Base-by-base conservation (phyloP, 2,329 filamentous ascomycete genomes). In the Colletotrichum filicis region DNA sequence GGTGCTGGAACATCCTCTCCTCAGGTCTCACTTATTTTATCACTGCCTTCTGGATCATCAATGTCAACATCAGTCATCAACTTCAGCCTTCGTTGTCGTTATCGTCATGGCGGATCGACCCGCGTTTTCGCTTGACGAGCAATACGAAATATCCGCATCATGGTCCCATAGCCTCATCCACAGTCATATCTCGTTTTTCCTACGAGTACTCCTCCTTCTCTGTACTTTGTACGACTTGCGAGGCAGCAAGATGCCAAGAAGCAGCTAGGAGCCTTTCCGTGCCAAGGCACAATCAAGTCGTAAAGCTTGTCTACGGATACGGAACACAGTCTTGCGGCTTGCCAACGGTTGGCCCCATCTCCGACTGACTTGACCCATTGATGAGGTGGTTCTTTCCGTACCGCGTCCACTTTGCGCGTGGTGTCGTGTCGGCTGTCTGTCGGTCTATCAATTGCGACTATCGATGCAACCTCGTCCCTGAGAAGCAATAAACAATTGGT, bases 211-310 rank as follows among this genome's bases (percentile, higher is more conserved):
- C 22, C 12, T 30, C 60, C 6, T 32, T 37, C 26, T 62, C 37
- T 19, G 32, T 12, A 35, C 9, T 35, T 35, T 12, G 32, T 35
- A 35, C 32, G 5, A 35, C 11, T 14, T 14, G 60, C 59, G n/a
- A 42, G 26, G 46, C 30, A 37, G 28, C 46, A 49, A 49, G 42
- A 49, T 22, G 70, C 70, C 70, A 70, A 73, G 70, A 60, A 35
- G 42, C 32, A 55, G 55, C 60, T 37, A 70, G 53, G 66, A 66
- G 53, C 22, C 26, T 32, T 49, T 65, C 66, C 66, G 59, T 64
- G 66, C 66, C 70, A 73, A 64, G 70, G 46, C 66, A 65, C 55
- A 64, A 69, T 69, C 66, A 73, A 60, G 28, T 69, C 60, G 52
- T 60, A 73, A 73, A 73, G 70, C 66, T 73, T 73, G 66, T 69